Base-by-base conservation (phyloP, 805 yeast genomes). In the Candida insectorum region DNA sequence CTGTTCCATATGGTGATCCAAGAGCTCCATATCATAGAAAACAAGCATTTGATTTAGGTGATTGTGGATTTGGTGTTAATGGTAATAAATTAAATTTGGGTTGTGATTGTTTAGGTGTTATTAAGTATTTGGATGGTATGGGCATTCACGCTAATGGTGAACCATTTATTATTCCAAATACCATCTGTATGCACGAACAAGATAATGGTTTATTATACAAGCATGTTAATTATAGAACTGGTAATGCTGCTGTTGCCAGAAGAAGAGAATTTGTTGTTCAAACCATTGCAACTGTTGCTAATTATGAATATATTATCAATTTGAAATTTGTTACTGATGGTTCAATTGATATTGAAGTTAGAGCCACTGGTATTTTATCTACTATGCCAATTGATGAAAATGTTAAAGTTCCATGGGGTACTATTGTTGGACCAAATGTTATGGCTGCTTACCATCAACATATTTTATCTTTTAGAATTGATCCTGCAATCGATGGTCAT, bases 391-490 rank as follows among this genome's bases (percentile, higher is more conserved):
- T 82, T 45, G 89, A 84, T 44, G 79, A 75, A 45, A 78, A 73
- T 51, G 72, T 71, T 40, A 70, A 63, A 34, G 84, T 81, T 41
- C 83, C 83, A 43, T 75, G 77, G 75, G 89, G 88, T 49, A 84
- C 88, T 23, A 70, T 73, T 43, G 81, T 84, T 38, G 87, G 85
- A 28, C 89, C 88, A 43, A 79, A 81, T 51, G 88, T 80, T 36
- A 73, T 81, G 74, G 94, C 94, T 33, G 81, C 91, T 19, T 81
- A 79, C 68, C 94, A 84, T 58, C 94, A 84, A 64, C 94, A 84
- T 63, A 71, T 84, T 54, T 66, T 84, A 48, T 76, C 85, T 9
- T 79, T 83, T 63, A 77, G 93, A 71, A 75, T 85, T 49, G 93
- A 84, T 59, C 84, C 89, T 28, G 85, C 89, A 40, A 56, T 84